A percentile compares a stretch with the other conserved stretches of the same genome.
Conservation (phyloP, 345 rosid species). For the Eutrema yunnanense region DNA sequence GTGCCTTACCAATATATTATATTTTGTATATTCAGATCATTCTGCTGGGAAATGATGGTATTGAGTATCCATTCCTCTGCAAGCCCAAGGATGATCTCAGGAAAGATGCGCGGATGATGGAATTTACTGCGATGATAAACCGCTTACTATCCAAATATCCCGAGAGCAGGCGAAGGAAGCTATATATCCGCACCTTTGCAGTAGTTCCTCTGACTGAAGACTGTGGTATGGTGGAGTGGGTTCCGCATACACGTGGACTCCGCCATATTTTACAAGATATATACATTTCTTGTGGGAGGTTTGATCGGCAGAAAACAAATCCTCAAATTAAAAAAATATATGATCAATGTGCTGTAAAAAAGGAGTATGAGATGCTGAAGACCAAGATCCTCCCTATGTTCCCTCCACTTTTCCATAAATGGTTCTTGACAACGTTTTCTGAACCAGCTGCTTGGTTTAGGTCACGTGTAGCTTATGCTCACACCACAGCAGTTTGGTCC, state of each 20-base stretch:
- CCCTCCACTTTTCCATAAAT: slow-evolving; percentile 90
- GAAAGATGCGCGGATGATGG: slow-evolving; percentile 99
- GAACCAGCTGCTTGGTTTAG: slow-evolving; percentile 99
- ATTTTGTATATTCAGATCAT: slow-evolving; percentile 51
- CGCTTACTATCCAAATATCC: slow-evolving; percentile 84
- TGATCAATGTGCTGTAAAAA: slow-evolving; percentile 78
- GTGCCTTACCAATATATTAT: neutral
- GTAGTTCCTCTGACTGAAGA: slow-evolving; percentile 97
- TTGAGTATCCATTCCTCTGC: slow-evolving; percentile 92
- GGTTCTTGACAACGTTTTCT: slow-evolving; percentile 93
- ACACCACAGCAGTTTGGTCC: slow-evolving; percentile 98
- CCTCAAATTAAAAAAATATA: slow-evolving; percentile 84
- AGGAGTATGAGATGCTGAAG: slow-evolving; percentile 89
- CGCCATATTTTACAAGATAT: slow-evolving; percentile 91
- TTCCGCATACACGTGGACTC: slow-evolving; percentile 90
- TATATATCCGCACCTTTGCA: slow-evolving; percentile 89
- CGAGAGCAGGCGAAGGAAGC: slow-evolving; percentile 91
- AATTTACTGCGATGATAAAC: slow-evolving; percentile 96
- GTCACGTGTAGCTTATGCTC: slow-evolving; percentile 93
- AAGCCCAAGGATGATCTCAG: slow-evolving; percentile 97
- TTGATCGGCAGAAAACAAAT: slow-evolving; percentile 89
- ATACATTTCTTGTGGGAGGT: slow-evolving; percentile 68
- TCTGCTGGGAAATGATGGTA: slow-evolving; percentile 90
- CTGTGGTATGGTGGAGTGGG: slow-evolving; percentile 99
- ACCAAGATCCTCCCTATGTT: slow-evolving; percentile 89